These are phyloP conservation scores for Plasmodium vivax DNA, from an alignment of 169 alveolate species.

Conservation along the genomic window DNA sequence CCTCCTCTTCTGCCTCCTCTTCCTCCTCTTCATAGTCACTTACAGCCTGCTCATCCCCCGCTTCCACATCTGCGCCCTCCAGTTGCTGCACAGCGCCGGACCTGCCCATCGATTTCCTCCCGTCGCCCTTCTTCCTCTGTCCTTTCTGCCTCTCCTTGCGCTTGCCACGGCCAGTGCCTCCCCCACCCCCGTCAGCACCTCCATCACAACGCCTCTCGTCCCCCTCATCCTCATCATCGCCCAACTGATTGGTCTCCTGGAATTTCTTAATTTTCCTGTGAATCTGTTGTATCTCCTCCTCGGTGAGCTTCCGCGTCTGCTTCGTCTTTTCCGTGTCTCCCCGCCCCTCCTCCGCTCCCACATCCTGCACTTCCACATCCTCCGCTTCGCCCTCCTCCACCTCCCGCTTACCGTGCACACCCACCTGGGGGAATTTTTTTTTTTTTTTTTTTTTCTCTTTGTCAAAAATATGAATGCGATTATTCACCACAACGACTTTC, in stretches of 20 bases:
- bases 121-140: not conserved
- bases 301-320: constrained; percentile 8
- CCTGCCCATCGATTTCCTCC: not conserved
- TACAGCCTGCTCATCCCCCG: not conserved
- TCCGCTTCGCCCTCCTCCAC: not conserved
- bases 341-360: not conserved
- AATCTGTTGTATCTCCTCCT: constrained; percentile 47
- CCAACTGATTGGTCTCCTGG: constrained; percentile 38
- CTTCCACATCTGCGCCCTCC: not conserved
- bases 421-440: not conserved
- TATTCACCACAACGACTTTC: constrained; percentile 68
- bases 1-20: not conserved
- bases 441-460: constrained; percentile 36
- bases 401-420: not conserved
- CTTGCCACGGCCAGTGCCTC: not conserved
- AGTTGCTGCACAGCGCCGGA: not conserved
- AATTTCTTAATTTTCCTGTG: constrained; percentile 41
- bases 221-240: not conserved
- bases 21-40: not conserved
- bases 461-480: constrained; percentile 67
- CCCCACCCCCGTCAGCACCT: not conserved
- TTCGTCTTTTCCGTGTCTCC: not conserved
- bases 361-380: too few species aligned
- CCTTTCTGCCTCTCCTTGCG: not conserved
- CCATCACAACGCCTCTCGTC: not conserved